Evolutionary conservation across 495 filamentous ascomycete species (phyloP), one percentile per base, ranked within the genome.

Genomic region (Ramalina peruviana): DNA sequence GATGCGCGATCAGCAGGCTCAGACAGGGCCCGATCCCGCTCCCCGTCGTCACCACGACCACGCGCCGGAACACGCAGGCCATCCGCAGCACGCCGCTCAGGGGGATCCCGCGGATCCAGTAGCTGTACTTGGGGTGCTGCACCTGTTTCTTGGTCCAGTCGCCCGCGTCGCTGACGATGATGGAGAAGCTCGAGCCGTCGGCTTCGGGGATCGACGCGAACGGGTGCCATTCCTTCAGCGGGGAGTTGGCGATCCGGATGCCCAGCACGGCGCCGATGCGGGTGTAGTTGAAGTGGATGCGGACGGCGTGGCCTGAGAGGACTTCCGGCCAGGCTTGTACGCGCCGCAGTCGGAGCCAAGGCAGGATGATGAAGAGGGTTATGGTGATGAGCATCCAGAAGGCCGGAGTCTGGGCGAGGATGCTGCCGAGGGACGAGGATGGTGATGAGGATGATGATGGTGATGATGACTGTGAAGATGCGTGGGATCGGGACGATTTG

Each of bases 1-100:
- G 70, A 46, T 72, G 62, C 52, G 61, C 62, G 25, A 71, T 64
- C 20, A 75, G 62, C 38, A 76, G 67, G 11, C 65, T 67, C 10
- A 83, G 64, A 55, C 74, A 77, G 6, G 80, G 86, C 0, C 85
- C 86, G 49, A 92, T 90, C 26, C 86, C 86, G 7, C 83, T 87
- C 17, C 86, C 86, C 0, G 86, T 93, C 2, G 83, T 80, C n/a
- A 93, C 80, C 43, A 92, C 65, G 30, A 93, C 71, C 41, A 86
- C 72, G 6, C 71, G 70, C 37, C 65, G 61, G 70, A 88, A 93
- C 0, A 90, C 67, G 7, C 70, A 70, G 43, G 85, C 82, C 39
- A 82, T 73, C 61, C 82, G 81, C 50, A 88, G 74, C 36, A 92
- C 79, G 46, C 85, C 85, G 52, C 75, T 78, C 36, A 80, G 71